phyloP scores from a whole-genome alignment of 805 yeast genomes.

The Metschnikowia picachoensis region DNA sequence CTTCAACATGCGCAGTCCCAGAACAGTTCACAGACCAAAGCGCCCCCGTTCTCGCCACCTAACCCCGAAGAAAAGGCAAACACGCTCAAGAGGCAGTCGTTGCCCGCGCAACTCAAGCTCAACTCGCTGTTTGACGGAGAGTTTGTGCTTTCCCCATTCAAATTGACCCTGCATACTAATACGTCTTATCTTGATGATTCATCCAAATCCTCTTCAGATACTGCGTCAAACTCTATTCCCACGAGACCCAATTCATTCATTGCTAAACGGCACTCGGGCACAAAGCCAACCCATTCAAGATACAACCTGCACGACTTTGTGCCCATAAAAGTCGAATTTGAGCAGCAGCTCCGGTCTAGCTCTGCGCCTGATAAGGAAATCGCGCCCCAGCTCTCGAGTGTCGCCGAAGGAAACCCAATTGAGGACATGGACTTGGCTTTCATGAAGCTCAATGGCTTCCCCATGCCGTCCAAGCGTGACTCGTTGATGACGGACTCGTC shows the following conservation, averaged over 20 bases:
- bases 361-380: constrained; percentile 28
- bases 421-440: constrained; percentile 24
- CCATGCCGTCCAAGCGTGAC: constrained; percentile 12
- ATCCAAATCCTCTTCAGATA: constrained; percentile 7
- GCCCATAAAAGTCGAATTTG: constrained; percentile 41
- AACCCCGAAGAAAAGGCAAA: constrained; percentile 31
- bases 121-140: constrained; percentile 24
- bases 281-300: constrained; percentile 34
- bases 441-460: constrained; percentile 28
- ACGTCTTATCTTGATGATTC: constrained; percentile 19
- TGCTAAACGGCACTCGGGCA: constrained; percentile 25
- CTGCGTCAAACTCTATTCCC: too few species aligned
- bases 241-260: constrained; percentile 4
- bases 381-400: constrained; percentile 13
- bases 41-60: constrained; percentile 23
- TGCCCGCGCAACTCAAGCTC: constrained; percentile 30
- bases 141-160: constrained; percentile 41
- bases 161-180: constrained; percentile 27
- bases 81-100: constrained; percentile 29
- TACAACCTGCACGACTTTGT: constrained; percentile 42
- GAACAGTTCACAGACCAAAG: too few species aligned
- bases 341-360: constrained; percentile 20
- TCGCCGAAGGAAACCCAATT: constrained; percentile 16
- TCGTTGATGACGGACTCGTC: constrained; percentile 26
- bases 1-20: too few species aligned